Evolutionary conservation across 2,329 filamentous ascomycete genomes (phyloP), one percentile per base, ranked within the genome.

Genomic region (Fusarium domesticum): DNA sequence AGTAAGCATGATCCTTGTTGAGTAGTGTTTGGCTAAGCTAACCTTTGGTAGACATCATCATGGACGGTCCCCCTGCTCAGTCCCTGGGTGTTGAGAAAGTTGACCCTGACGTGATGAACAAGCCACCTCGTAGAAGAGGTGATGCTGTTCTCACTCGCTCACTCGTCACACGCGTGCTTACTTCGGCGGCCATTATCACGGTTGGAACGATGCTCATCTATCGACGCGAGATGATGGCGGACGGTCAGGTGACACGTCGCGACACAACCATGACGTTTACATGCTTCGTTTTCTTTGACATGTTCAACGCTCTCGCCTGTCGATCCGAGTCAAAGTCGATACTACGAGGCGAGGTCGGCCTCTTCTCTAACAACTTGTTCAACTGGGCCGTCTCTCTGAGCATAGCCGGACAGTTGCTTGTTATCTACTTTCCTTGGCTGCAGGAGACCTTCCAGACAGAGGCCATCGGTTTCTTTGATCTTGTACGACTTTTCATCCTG

Each of bases 241-340:
- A 95, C 63, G 84, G 89, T 43, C 74, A 84, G 46, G 87, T 97
- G 47, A 95, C 85, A 1, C 88, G 89, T 38, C 89, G 95, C 57
- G 93, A 98, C 70, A 98, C 93, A 2, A 98, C 93, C 53, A 96
- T 98, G 87, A 97, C 93, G 0, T 98, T 98, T 65, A 98, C 93
- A 6, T 96, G 91, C 70, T 98, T 98, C 64, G 93, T 98, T 35
- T 80, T 98, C 42, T 98, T 97, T 68, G 93, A 98, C 74, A 98
- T 98, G 93, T 96, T 97, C 76, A 97, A 98, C 68, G 93, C 93
- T 2, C 76, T 98, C 17, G 85, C 89, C 14, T 98, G 93, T 69
- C 88, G 93, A 37, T 95, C 87, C 6, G 91, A 96, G 64, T 83
- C 80, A 51, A 97, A 97, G 67, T 95, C 88, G 10, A 76, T 98